Evolutionary conservation across 345 rosid species (phyloP), one percentile per base, ranked within the genome.

Genomic region (Gossypium sturtianum): DNA sequence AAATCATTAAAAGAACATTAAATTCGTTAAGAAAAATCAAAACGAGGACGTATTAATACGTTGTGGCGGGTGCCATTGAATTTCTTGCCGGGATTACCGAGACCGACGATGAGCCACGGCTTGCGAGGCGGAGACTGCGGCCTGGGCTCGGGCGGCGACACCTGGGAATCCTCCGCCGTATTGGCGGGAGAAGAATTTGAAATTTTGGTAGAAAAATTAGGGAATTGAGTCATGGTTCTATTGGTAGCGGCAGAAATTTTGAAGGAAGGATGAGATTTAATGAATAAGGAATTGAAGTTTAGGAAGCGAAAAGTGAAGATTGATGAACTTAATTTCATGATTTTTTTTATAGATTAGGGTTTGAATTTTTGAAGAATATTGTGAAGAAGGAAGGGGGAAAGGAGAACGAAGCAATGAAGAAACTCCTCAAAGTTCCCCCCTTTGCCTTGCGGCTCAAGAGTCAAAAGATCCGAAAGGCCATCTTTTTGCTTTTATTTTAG

Each of bases 71-170:
- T 93, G 80, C 88, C 83, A 47, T 85, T 74, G 78, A 87, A 93
- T 79, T 80, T 89, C 58, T 87, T 83, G 61, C 97, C 97, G 51
- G 98, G 98, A 73, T 93, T 91, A 29, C 98, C 98, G 48, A 93
- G 92, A 12, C 98, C 98, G 54, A 90, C 91, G 69, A 93, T 87
- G 61, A 93, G 88, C 98, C 98, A 94, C 34, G 75, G 75, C 4
- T 59, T 51, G 54, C 45, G 75, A 52, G 16, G 47, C 10, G 41
- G 45, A 29, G 65, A 49, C 22, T 20, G 60, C 0, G 74, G 20
- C 65, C 57, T 19, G 29, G 63, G 11, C 25, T 38, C 44, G 41
- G 74, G 51, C 17, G 38, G 44, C 38, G 75, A 29, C 43, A 22
- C 23, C 66, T 16, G 22, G 56, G 47, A 27, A 60, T 70, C 61